Base-by-base conservation (phyloP, 768 basidiomycete genomes). In the Lactifluus pinguis region DNA sequence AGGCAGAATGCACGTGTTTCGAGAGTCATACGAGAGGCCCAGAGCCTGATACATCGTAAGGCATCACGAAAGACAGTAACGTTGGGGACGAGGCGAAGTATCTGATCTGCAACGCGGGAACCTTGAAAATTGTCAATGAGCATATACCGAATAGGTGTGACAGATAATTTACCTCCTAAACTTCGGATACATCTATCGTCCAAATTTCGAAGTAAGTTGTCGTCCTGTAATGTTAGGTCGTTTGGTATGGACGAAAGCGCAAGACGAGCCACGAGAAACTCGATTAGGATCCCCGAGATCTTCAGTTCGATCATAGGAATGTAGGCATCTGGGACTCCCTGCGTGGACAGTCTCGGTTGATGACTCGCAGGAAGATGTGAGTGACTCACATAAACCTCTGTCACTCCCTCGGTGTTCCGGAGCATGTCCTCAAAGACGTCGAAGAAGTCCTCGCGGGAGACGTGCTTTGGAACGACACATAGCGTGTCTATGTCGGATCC, bases 281-380 rank as follows among this genome's bases (percentile, higher is more conserved):
- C 95, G 65, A 99, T 78, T 53, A 93, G 90, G 60, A 99, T 90
- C 19, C 95, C 95, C 29, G 80, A 83, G 53, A 99, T 89, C 72
- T 91, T 92, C 44, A 86, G 81, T 74, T 88, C 92, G 77, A 99
- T 87, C 69, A 99, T 84, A 3, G 97, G 97, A 1, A 99, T 97
- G 69, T 86, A 98, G 6, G 97, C 97, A 67, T 95, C 93, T 7
- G 95, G 95, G 1, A 98, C 95, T 42, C 92, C 89, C 95, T 98
- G 68, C 32, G 41, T 19, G 11, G 2, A 21, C n/a, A 54, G 49
- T 34, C 51, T 53, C 57, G 57, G 55, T 39, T 8, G 19, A 49
- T 21, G 15, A 48, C 21, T 25, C 15, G 45, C 36, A 38, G 10
- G 6, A 38, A 55, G 41, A 51, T 34, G 36, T 36, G 38, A 50